Evolutionary conservation across 305 asterid genomes (phyloP).

Genomic region (Fraxinus latifolia): DNA sequence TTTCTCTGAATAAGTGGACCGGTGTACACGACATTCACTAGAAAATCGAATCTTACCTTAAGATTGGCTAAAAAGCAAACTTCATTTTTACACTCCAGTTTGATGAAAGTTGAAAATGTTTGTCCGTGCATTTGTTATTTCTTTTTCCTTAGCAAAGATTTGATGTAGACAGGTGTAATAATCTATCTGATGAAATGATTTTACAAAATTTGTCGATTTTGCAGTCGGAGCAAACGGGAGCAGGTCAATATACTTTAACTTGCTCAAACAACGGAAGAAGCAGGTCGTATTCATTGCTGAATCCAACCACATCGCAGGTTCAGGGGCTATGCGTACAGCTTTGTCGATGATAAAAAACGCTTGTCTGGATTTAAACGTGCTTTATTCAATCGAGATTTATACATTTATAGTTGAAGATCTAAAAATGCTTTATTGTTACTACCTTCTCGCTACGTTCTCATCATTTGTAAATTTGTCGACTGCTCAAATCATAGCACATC

Average conservation of each 20-base stretch:
- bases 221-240: constrained; percentile 44
- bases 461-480: background rate
- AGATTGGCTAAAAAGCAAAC: background rate
- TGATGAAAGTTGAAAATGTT: background rate
- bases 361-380: constrained; percentile 1
- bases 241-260: constrained; percentile 39
- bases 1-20: background rate
- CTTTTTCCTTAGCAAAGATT: background rate
- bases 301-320: constrained; percentile 49
- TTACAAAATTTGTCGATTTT: background rate
- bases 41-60: background rate
- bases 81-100: background rate
- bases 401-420: constrained; percentile 1
- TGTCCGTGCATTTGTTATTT: background rate
- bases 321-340: constrained; percentile 81
- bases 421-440: background rate
- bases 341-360: constrained; percentile 43
- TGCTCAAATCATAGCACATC: background rate
- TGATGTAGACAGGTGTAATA: background rate
- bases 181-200: background rate
- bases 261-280: constrained; percentile 54
- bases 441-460: background rate
- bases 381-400: background rate
- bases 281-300: constrained; percentile 42
- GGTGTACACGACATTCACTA: background rate